Conservation (phyloP, 805 yeast species). For the Hanseniaspora vineae region DNA sequence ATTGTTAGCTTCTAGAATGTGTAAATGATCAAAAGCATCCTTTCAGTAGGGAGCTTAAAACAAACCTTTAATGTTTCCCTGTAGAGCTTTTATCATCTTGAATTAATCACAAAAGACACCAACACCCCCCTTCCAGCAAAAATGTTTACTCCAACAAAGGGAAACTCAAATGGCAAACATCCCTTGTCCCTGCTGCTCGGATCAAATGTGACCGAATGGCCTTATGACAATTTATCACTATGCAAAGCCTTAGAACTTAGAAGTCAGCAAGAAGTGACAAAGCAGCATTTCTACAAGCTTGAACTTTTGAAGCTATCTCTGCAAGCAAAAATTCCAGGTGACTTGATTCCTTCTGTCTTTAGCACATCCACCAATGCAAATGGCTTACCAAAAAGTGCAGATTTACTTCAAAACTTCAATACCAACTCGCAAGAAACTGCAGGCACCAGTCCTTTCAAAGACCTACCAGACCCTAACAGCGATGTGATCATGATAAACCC, state of each 20-base stretch:
- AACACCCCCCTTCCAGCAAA: background rate
- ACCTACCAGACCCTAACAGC: conserved; percentile 5
- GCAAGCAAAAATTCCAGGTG: conserved; percentile 53
- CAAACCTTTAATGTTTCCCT: no score
- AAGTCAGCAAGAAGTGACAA: conserved; percentile 67
- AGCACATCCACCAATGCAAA: conserved; percentile 8
- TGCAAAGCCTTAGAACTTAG: conserved; percentile 43
- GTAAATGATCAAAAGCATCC: no score
- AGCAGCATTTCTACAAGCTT: conserved; percentile 60
- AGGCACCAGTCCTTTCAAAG: background rate
- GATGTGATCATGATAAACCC: conserved; percentile 5
- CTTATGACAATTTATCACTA: background rate
- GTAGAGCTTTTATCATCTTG: no score
- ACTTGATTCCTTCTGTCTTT: conserved; percentile 50
- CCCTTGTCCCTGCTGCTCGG: background rate
- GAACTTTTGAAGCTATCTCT: conserved; percentile 50
- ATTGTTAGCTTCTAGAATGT: no score
- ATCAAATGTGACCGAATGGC: background rate
- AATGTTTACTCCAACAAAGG: conserved; percentile 1
- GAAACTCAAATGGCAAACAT: background rate
- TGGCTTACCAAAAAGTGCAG: no score
- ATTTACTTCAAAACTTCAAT: no score
- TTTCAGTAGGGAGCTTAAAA: no score
- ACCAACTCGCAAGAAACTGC: background rate
- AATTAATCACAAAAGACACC: no score